phyloP scores from a whole-genome alignment of 192 early-diverging fungal species.

The Kappamyces sp. region DNA sequence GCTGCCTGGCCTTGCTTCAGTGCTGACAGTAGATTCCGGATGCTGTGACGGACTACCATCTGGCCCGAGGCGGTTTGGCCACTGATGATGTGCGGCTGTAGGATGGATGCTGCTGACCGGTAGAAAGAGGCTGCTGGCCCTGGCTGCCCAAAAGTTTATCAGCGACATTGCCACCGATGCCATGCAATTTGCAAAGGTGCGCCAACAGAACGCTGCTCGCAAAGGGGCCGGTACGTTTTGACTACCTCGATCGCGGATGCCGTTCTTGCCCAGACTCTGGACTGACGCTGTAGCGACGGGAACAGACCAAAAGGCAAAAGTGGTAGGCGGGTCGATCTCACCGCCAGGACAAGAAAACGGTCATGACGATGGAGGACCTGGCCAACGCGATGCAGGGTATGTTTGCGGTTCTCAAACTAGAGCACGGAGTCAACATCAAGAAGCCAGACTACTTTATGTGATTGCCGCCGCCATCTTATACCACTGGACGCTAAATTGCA shows the following conservation, averaged over 20 bases:
- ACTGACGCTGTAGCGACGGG: not conserved
- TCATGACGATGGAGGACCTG: conserved; percentile 90
- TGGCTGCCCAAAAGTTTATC: conserved; percentile 82
- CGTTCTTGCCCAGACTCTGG: not conserved
- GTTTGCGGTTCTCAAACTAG: conserved; percentile 15
- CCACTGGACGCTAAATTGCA: no score
- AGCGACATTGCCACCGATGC: conserved; percentile 83
- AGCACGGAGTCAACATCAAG: conserved; percentile 92
- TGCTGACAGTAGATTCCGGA: conserved; percentile 62
- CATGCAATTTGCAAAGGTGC: conserved; percentile 72
- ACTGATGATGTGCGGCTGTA: conserved; percentile 74
- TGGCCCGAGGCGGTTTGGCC: conserved; percentile 69
- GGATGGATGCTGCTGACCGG: conserved; percentile 67
- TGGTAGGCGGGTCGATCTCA: not conserved
- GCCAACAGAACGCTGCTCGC: conserved; percentile 48
- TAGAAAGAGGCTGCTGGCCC: conserved; percentile 69
- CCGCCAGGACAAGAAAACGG: conserved; percentile 48
- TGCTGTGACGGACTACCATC: conserved; percentile 89
- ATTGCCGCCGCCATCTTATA: not conserved
- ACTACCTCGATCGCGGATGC: not conserved
- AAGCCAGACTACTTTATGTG: conserved; percentile 90
- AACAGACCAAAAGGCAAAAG: conserved; percentile 1
- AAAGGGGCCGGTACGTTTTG: not conserved
- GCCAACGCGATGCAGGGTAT: conserved; percentile 62
- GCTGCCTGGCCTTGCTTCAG: conserved; percentile 58